These are phyloP conservation scores for Saccharomyces kudriavzevii DNA, from an alignment of 805 yeast genomes.

Conservation along the genomic window DNA sequence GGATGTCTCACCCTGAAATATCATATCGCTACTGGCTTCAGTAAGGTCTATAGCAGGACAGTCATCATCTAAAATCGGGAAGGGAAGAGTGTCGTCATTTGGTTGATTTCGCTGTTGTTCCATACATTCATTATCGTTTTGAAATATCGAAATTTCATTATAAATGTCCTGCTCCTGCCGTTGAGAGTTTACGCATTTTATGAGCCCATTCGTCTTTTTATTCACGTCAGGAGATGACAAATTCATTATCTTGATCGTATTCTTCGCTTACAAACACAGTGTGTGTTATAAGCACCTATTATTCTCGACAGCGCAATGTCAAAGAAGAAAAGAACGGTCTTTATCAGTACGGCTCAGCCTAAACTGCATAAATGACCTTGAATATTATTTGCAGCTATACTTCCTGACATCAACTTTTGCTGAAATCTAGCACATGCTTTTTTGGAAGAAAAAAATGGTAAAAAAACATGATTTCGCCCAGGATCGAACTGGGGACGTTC, in stretches of 20 bases:
- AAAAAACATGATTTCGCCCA: conserved; percentile 86
- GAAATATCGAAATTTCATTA: not conserved
- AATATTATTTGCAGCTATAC: not conserved
- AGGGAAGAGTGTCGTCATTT: not conserved
- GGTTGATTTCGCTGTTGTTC: not conserved
- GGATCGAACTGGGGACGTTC: conserved; percentile 99
- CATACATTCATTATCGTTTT: not conserved
- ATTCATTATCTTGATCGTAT: not conserved
- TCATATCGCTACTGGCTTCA: not conserved
- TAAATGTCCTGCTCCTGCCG: not conserved
- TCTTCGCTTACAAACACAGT: not conserved
- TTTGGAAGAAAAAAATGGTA: not conserved
- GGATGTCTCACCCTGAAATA: not conserved
- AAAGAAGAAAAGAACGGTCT: not conserved
- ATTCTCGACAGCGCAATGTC: not conserved
- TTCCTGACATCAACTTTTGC: not conserved
- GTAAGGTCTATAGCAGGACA: not conserved
- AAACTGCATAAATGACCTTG: not conserved
- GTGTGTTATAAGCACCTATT: not conserved
- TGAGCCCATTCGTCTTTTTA: not conserved
- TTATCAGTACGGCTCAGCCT: not conserved
- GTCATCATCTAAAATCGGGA: not conserved
- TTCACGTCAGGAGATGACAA: not conserved
- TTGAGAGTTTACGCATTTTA: not conserved
- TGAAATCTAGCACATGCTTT: not conserved